These are phyloP conservation scores for Phytophthora pini DNA, from an alignment of 352 stramenopile species.

Conservation along the genomic window DNA sequence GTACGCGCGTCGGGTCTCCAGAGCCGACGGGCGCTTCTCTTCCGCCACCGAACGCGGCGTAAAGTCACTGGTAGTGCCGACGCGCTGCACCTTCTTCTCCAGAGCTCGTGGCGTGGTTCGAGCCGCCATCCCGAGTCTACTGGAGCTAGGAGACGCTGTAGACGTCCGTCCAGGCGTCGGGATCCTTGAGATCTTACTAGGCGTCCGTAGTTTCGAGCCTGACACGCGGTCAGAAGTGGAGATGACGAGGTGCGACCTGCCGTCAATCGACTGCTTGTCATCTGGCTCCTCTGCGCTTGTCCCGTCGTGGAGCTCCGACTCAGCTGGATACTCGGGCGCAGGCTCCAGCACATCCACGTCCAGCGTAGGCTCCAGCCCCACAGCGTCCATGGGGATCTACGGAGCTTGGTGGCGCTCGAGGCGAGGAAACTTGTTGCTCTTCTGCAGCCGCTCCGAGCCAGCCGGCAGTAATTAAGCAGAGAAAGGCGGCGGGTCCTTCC, in stretches of 20 bases:
- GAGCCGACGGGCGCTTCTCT: constrained; percentile 32
- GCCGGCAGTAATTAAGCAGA: constrained; percentile 23
- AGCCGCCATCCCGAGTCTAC: constrained; percentile 52
- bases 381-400: constrained; percentile 21
- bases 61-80: constrained; percentile 28
- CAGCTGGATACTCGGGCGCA: constrained; percentile 10
- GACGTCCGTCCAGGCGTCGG: constrained; percentile 25
- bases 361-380: not conserved
- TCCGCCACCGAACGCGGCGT: constrained; percentile 9
- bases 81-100: constrained; percentile 49
- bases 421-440: constrained; percentile 3
- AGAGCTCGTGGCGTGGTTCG: constrained; percentile 40
- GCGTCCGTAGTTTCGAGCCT: constrained; percentile 34
- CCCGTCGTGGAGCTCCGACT: constrained; percentile 16
- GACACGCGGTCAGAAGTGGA: constrained; percentile 16
- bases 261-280: constrained; percentile 19
- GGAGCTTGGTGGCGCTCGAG: not conserved
- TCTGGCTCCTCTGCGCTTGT: constrained; percentile 8
- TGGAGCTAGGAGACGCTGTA: constrained; percentile 9
- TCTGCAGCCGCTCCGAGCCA: constrained; percentile 20
- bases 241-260: constrained; percentile 32
- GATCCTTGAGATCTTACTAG: constrained; percentile 33
- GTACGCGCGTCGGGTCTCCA: constrained; percentile 38
- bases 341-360: constrained; percentile 16
- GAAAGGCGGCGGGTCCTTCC: constrained; percentile 21